Conservation (phyloP, 2,329 filamentous ascomycete genomes). For the Pseudonectria foliicola region DNA sequence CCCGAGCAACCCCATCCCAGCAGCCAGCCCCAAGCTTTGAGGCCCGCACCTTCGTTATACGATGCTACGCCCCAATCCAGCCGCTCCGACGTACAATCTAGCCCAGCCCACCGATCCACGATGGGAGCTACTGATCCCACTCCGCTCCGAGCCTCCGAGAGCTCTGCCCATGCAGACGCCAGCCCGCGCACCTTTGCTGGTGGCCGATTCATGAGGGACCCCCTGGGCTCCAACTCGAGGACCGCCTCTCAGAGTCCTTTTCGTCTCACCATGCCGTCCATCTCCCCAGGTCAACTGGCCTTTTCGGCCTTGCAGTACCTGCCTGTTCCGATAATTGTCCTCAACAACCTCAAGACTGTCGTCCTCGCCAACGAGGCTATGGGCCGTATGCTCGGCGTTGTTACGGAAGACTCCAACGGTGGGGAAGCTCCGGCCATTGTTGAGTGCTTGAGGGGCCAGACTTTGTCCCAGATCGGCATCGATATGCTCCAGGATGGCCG, state of each 20-base stretch:
- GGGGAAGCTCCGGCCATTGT: slow-evolving; percentile 39
- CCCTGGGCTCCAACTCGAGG: slow-evolving; percentile 19
- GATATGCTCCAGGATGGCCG: slow-evolving; percentile 64
- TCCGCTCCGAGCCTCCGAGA: slow-evolving; percentile 13
- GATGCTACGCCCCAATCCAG: too few species aligned
- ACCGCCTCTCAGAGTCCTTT: slow-evolving; percentile 32
- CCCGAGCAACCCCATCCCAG: slow-evolving; percentile 23
- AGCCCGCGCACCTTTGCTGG: slow-evolving; percentile 19
- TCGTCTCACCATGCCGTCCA: slow-evolving; percentile 37
- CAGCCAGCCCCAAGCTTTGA: slow-evolving; percentile 23
- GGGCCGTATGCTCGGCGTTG: slow-evolving; percentile 59
- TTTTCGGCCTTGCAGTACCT: slow-evolving; percentile 67
- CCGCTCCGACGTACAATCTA: too few species aligned
- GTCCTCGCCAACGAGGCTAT: slow-evolving; percentile 70
- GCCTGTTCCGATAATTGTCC: slow-evolving; percentile 62
- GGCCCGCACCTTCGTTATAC: slow-evolving; percentile 15
- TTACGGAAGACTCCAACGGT: slow-evolving; percentile 32
- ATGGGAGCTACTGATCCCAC: slow-evolving; percentile 7
- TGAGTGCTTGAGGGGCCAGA: slow-evolving; percentile 58
- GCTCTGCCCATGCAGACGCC: slow-evolving; percentile 14
- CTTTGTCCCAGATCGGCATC: slow-evolving; percentile 62
- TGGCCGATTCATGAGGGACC: slow-evolving; percentile 30
- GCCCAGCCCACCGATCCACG: slow-evolving; percentile 10
- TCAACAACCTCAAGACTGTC: slow-evolving; percentile 62
- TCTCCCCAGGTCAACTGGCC: slow-evolving; percentile 48